Evolutionary conservation across 305 asterid genomes (phyloP), one percentile per base, ranked within the genome.

Genomic region (Andrographis paniculata): DNA sequence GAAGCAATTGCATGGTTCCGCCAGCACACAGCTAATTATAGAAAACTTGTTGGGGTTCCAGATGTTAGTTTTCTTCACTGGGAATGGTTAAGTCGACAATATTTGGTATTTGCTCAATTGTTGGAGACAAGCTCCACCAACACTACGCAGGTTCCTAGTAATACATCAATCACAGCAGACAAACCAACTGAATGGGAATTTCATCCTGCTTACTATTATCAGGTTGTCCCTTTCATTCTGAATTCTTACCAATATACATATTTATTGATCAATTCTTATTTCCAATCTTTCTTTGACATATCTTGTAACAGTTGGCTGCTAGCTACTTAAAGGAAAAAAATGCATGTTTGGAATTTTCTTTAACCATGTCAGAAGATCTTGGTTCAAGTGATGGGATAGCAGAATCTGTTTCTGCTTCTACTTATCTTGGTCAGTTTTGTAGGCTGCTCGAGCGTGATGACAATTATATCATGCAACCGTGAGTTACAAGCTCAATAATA

Each of bases 51-150:
- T 39, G 99, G 95, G 63, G 71, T 75, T 9, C 78, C 88, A 6
- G 92, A 86, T 57, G 88, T 71, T 63, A 65, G 45, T 63, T 91
- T 78, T 70, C 82, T 83, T 73, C 99, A 91, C 40, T 91, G 96
- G 95, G 95, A 86, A 65, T 91, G 99, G 99, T 71, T 91, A 68
- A 83, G 96, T 75, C 66, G 92, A 58, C 99, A 91, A 59, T 80
- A 69, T 66, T 65, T 91, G 63, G 94, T 78, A 60, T 86, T 91
- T 72, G 94, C 87, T 51, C 96, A 86, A 65, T 73, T 91, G 42
- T 63, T 91, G 72, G 99, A 91, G 65, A 76, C 93, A 3, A 83
- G 96, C 77, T 76, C 78, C 9, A 72, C 64, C 53, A 69, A 60
- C 63, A 47, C 48, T 58, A 66, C 60, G 42, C 69, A 68, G 46